Percentiles rank a stretch among this genome's conserved stretches.
phyloP scores from a whole-genome alignment of 164 flowering plant species.

The Magnolia sinica region DNA sequence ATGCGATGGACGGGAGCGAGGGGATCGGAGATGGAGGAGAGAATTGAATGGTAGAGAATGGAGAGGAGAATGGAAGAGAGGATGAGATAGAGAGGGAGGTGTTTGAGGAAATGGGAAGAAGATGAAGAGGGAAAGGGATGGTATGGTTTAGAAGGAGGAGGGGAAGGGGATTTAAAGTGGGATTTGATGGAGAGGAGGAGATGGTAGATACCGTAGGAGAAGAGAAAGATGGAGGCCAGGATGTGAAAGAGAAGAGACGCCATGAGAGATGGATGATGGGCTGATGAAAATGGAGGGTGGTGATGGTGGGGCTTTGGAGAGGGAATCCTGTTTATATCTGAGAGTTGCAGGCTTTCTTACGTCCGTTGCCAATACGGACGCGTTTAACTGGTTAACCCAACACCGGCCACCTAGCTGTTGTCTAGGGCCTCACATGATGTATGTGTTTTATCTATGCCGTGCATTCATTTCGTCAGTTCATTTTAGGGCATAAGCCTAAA shows the following conservation, averaged over 20 bases:
- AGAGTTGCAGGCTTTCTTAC: too few species aligned
- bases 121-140: conserved; percentile 45
- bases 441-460: too few species aligned
- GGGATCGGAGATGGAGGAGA: conserved; percentile 64
- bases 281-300: not conserved
- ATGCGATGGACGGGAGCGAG: conserved; percentile 84
- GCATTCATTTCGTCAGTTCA: too few species aligned
- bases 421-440: too few species aligned
- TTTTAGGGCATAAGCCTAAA: too few species aligned
- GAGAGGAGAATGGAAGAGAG: conserved; percentile 53
- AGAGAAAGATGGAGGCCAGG: conserved; percentile 44
- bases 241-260: conserved; percentile 49
- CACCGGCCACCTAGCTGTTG: too few species aligned
- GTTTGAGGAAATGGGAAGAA: conserved; percentile 23
- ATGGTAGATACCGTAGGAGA: conserved; percentile 70
- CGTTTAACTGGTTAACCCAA: too few species aligned
- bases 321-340: too few species aligned
- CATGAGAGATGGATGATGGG: conserved; percentile 25
- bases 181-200: conserved; percentile 48
- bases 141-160: conserved; percentile 58
- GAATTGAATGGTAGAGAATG: conserved; percentile 43
- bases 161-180: conserved; percentile 57
- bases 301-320: not conserved
- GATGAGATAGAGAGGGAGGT: conserved; percentile 59
- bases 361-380: too few species aligned